Evolutionary conservation across 331 rosid species (phyloP).

Genomic region (Quercus phellos): DNA sequence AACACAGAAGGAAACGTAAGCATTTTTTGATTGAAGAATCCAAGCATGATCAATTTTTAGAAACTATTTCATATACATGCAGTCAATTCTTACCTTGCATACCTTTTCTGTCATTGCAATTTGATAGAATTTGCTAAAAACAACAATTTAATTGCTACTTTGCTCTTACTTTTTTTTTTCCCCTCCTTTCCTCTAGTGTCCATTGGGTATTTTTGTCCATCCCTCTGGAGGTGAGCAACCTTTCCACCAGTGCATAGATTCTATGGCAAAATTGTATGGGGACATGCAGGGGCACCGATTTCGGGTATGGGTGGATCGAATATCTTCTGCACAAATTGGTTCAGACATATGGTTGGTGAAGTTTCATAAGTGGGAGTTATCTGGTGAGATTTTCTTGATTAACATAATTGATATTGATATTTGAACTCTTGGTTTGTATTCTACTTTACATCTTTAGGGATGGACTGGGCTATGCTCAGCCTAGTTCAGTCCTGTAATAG

Average conservation of each 20-base stretch:
- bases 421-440: background rate
- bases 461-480: background rate
- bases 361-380: constrained; percentile 69
- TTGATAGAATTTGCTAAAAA: background rate
- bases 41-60: no score
- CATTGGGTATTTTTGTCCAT: constrained; percentile 48
- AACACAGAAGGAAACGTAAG: no score
- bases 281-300: constrained; percentile 47
- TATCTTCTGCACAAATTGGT: constrained; percentile 49
- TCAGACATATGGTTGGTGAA: constrained; percentile 60
- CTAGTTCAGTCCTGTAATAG: background rate
- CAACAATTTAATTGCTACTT: background rate
- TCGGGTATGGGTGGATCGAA: constrained; percentile 58
- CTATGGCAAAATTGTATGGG: constrained; percentile 35
- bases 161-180: background rate
- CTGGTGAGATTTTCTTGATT: constrained; percentile 39
- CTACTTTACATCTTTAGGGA: background rate
- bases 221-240: constrained; percentile 53
- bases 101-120: background rate
- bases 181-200: constrained; percentile 32
- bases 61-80: background rate
- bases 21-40: no score
- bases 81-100: background rate
- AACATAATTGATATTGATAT: background rate
- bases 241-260: constrained; percentile 45